Conservation (phyloP, 1,139 yeast genomes). For the Candida sojae region DNA sequence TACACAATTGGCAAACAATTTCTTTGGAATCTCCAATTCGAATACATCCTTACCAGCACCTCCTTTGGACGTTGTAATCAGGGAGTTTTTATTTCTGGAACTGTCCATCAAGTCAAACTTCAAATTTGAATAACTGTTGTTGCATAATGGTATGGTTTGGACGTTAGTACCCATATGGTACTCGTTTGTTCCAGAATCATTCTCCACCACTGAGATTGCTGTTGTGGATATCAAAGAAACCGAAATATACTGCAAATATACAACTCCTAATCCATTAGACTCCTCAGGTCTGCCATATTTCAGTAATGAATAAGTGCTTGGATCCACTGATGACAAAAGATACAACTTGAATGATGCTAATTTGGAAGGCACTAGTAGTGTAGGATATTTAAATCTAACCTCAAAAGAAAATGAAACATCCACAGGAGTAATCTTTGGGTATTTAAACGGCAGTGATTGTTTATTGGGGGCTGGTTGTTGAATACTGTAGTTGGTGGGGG, state of each 20-base stretch:
- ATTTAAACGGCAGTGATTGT: slow-evolving; percentile 3
- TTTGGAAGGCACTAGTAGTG: slow-evolving; percentile 43
- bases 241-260: slow-evolving; percentile 40
- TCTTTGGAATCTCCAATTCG: slow-evolving; percentile 50
- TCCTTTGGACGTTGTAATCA: slow-evolving; percentile 14
- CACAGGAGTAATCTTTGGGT: slow-evolving; percentile 31
- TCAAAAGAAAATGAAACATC: slow-evolving; percentile 51
- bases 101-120: slow-evolving; percentile 44
- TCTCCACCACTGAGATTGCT: slow-evolving; percentile 36
- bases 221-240: slow-evolving; percentile 39
- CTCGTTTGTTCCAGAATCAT: slow-evolving; percentile 25
- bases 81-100: slow-evolving; percentile 27
- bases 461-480: slow-evolving; percentile 12
- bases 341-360: slow-evolving; percentile 42
- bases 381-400: slow-evolving; percentile 48
- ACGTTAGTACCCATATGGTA: slow-evolving; percentile 34
- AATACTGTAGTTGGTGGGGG: neutral
- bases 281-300: slow-evolving; percentile 40
- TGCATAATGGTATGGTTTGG: slow-evolving; percentile 29
- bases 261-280: slow-evolving; percentile 49
- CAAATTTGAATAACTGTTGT: slow-evolving; percentile 35
- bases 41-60: slow-evolving; percentile 22
- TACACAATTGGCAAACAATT: slow-evolving; percentile 38
- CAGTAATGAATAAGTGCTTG: slow-evolving; percentile 36
- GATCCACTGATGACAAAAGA: slow-evolving; percentile 36